Conservation (phyloP, 352 stramenopile species). For the Blastocystis sp. region DNA sequence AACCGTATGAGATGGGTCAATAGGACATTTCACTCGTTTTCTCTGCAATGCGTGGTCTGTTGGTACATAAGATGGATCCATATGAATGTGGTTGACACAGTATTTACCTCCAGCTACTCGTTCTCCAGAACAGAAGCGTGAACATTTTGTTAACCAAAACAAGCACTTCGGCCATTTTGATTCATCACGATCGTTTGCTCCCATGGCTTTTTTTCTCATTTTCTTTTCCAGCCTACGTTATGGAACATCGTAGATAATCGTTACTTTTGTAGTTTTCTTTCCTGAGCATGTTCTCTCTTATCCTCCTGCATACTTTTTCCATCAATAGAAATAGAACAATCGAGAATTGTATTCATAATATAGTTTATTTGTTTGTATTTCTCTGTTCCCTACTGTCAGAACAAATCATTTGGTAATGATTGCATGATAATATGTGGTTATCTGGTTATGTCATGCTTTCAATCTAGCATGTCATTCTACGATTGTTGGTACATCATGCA, state of each 20-base stretch:
- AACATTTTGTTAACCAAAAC: constrained; percentile 32
- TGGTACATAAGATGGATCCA: neutral
- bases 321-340: neutral
- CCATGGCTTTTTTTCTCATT: constrained; percentile 12
- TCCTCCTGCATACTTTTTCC: neutral
- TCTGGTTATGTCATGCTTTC: too few relatives aligned
- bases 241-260: neutral
- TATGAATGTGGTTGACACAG: constrained; percentile 53
- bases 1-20: constrained; percentile 59
- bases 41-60: neutral
- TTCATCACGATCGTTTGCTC: constrained; percentile 51
- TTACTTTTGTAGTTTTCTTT: constrained; percentile 11
- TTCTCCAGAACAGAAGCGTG: constrained; percentile 56
- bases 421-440: too few relatives aligned
- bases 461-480: too few relatives aligned
- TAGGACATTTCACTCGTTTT: constrained; percentile 45
- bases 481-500: too few relatives aligned
- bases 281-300: neutral
- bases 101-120: constrained; percentile 46
- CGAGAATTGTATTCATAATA: neutral
- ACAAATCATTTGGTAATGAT: too few relatives aligned
- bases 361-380: too few relatives aligned
- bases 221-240: constrained; percentile 50
- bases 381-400: too few relatives aligned
- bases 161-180: constrained; percentile 60